Base-by-base conservation (phyloP, 2,329 filamentous ascomycete species). In the Aquanectria penicillioides region DNA sequence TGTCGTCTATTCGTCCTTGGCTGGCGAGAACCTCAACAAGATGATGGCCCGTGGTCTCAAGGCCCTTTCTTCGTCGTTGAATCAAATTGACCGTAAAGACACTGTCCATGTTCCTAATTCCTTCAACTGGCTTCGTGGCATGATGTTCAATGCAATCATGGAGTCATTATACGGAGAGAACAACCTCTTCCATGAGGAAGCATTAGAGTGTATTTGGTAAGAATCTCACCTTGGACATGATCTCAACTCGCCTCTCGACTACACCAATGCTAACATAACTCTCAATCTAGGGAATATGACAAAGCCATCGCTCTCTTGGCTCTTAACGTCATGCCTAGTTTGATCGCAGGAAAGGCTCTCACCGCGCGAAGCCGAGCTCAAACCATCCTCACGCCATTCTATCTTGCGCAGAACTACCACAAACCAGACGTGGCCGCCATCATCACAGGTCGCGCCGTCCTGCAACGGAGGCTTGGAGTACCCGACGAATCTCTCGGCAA, bases 101-200 rank as follows among this genome's bases (percentile, higher is more conserved):
- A 5, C 10, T 3, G 1, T 55, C 0, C 48, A 70, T 4, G 63
- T 75, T 8, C 60, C 72, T 1, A 71, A 77, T 15, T 48, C 79
- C 2, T 81, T 71, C 52, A 23, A 68, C 1, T 82, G 78, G 78
- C 36, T 80, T 3, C 71, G 77, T 6, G 55, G 74, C 2, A 57
- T 73, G 4, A 71, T 81, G 47, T 77, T 77, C 5, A 57, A 74
- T 13, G 77, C 79, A 1, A 77, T 77, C 0, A 69, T 70, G 13
- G 63, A 71, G 15, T 75, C 75, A 2, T 64, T 84, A 26, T 81
- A 76, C 43, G 81, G 81, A 4, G 71, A 75, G 1, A 61, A 78
- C 9, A 82, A 81, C 44, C 78, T 80, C 0, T 34, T 69, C 9
- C 56, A 54, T 0, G 9, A 29, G 0, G 50, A 66, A 1, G 43